Evolutionary conservation across 352 stramenopile species (phyloP), one percentile per base, ranked within the genome.

Genomic region (Phytophthora pini): DNA sequence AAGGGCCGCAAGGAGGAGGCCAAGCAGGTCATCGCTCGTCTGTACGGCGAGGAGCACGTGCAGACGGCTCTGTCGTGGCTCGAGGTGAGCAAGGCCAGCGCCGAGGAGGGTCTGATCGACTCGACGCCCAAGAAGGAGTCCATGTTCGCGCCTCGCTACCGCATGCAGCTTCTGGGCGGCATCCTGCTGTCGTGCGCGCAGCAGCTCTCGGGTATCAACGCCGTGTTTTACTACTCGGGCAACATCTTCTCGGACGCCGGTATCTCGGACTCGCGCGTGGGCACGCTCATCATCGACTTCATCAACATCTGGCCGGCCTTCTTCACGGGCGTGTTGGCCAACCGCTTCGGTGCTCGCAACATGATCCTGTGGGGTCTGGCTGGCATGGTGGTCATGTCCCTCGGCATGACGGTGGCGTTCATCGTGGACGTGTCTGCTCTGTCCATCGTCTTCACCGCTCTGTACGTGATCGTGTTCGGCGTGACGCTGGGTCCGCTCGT

Each of bases 341-440:
- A 55, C 44, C 68, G 61, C 40, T 89, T 82, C 38, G 72, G 71
- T 15, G 83, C 81, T 60, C 79, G 79, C 41, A 77, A 46, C 31
- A 81, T 92, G 71, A 67, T 88, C 7, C 54, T 89, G n/a, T 46
- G 34, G 13, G 43, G 84, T 24, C 64, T 89, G 13, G 74, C 65
- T 1, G 65, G 41, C 0, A 47, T 81, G 34, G 80, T 82, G 52
- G 51, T 87, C 34, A 31, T 71, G 15, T 41, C 77, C 10, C 61
- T 76, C 43, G 72, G 60, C 13, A 84, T 65, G 74, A 65, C 56
- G 36, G 36, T 51, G 46, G 56, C 56, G 26, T 64, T 64, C 56
- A 46, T 64, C 29, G 56, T 63, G 56, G 56, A 63, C 26, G 56
- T 63, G 45, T 63, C 56, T 12, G 56, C 56, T 49, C 45, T 63